Percentiles rank a stretch among this genome's conserved stretches.
Evolutionary conservation across 768 basidiomycete genomes (phyloP).

Genomic region (Lactifluus hygrophoroides): DNA sequence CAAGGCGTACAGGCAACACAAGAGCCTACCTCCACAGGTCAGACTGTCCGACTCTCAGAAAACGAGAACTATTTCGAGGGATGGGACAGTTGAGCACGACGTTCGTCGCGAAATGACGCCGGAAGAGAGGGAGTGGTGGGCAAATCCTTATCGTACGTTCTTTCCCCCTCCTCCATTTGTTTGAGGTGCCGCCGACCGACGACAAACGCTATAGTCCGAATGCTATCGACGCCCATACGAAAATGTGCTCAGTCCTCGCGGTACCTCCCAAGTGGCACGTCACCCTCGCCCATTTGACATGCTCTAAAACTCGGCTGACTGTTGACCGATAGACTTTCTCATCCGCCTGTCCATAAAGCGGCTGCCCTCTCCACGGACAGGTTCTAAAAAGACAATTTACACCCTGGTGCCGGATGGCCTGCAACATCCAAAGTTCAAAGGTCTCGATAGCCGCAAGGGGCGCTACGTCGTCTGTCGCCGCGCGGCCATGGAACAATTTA

Average conservation of each 20-base stretch:
- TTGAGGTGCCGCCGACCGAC: background rate
- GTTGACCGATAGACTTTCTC: constrained; percentile 60
- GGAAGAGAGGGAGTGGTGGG: constrained; percentile 58
- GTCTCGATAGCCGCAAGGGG: constrained; percentile 37
- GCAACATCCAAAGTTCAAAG: constrained; percentile 53
- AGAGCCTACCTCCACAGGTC: constrained; percentile 45
- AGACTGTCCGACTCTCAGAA: constrained; percentile 26
- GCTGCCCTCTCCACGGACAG: constrained; percentile 26
- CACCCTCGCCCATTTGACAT: background rate
- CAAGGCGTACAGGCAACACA: constrained; percentile 48
- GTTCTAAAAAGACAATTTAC: constrained; percentile 23
- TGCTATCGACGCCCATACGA: constrained; percentile 60
- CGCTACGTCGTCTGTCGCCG: constrained; percentile 57
- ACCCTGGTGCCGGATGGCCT: constrained; percentile 50
- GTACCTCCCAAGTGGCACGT: constrained; percentile 48
- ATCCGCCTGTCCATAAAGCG: constrained; percentile 48
- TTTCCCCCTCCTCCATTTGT: background rate
- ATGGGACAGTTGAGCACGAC: constrained; percentile 9
- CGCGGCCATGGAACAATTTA: constrained; percentile 33
- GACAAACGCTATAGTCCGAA: constrained; percentile 42
- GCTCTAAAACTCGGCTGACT: no score
- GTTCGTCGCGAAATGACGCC: constrained; percentile 48
- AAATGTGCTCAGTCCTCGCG: constrained; percentile 42
- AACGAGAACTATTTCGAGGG: constrained; percentile 13
- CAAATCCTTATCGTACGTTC: constrained; percentile 64